Evolutionary conservation across 2,329 filamentous ascomycete genomes (phyloP).

Genomic region (Colletotrichum truncatum): DNA sequence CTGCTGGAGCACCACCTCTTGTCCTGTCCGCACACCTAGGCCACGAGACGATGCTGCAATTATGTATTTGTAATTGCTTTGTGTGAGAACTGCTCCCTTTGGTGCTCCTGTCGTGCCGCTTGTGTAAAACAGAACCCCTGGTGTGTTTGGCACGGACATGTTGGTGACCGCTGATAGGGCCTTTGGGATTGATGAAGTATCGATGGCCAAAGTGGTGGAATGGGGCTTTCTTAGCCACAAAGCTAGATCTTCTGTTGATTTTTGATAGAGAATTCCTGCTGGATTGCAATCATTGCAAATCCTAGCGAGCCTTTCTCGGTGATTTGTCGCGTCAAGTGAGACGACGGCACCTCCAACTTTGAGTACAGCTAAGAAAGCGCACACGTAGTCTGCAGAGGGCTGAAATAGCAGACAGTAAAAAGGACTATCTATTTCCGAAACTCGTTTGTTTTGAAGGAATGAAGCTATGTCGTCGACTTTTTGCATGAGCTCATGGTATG

Average conservation of each 20-base stretch:
- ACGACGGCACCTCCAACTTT: slow-evolving; percentile 48
- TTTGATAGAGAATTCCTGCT: not conserved
- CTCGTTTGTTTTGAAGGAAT: slow-evolving; percentile 38
- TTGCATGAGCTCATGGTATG: not conserved
- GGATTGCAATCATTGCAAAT: not conserved
- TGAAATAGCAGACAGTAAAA: slow-evolving; percentile 1
- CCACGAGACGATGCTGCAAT: slow-evolving; percentile 28
- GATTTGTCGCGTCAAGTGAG: slow-evolving; percentile 39
- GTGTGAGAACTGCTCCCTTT: slow-evolving; percentile 49
- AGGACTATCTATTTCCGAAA: slow-evolving; percentile 47
- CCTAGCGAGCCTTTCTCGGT: not conserved
- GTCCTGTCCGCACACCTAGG: slow-evolving; percentile 15
- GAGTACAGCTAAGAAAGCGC: slow-evolving; percentile 50
- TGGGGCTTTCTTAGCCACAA: not conserved
- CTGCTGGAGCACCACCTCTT: slow-evolving; percentile 47
- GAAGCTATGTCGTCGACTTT: not conserved
- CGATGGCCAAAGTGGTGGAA: rapidly evolving
- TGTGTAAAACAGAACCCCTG: slow-evolving; percentile 44
- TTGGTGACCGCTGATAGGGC: not conserved
- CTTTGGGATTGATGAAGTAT: not conserved
- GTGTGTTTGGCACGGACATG: not conserved
- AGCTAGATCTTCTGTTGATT: not conserved
- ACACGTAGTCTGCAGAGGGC: slow-evolving; percentile 41
- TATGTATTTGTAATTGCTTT: slow-evolving; percentile 40
- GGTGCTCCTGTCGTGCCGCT: slow-evolving; percentile 45